These are phyloP conservation scores for Pontederia crassipes DNA, from an alignment of 176 grass and related monocot genomes.

Conservation along the genomic window DNA sequence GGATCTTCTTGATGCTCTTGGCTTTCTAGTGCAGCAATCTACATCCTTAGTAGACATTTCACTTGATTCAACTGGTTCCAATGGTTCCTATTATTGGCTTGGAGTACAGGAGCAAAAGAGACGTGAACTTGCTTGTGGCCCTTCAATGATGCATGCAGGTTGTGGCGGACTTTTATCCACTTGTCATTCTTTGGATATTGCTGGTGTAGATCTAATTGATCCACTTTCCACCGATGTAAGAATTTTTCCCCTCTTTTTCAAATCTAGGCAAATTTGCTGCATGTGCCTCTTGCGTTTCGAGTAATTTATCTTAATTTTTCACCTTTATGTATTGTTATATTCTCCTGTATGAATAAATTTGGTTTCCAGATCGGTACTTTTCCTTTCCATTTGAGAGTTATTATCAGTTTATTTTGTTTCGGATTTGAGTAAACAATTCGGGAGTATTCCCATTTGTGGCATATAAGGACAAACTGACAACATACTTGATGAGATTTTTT, in stretches of 20 bases:
- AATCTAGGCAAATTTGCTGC: constrained; percentile 10
- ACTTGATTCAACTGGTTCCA: constrained; percentile 76
- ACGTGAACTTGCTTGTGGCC: constrained; percentile 77
- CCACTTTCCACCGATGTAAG: constrained; percentile 90
- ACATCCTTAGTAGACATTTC: constrained; percentile 80
- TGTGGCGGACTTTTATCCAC: constrained; percentile 83
- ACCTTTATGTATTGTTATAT: too few relatives aligned
- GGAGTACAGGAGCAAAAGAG: constrained; percentile 73
- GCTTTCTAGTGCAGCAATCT: constrained; percentile 83
- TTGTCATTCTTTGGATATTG: constrained; percentile 85
- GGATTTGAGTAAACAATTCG: too few relatives aligned
- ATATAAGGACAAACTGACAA: too few relatives aligned
- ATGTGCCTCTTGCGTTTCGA: constrained; percentile 2
- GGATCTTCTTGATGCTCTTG: constrained; percentile 85
- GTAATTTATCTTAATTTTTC: too few relatives aligned
- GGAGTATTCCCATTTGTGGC: too few relatives aligned
- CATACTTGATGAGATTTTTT: too few relatives aligned
- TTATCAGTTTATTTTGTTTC: too few relatives aligned
- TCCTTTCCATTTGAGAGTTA: too few relatives aligned
- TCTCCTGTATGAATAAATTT: too few relatives aligned
- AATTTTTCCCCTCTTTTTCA: constrained; percentile 1
- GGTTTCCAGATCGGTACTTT: too few relatives aligned
- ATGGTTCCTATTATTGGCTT: constrained; percentile 85
- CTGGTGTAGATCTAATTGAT: constrained; percentile 89
- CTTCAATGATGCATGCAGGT: constrained; percentile 89